Conservation (phyloP, 1,139 yeast genomes). For the Candida neerlandica region DNA sequence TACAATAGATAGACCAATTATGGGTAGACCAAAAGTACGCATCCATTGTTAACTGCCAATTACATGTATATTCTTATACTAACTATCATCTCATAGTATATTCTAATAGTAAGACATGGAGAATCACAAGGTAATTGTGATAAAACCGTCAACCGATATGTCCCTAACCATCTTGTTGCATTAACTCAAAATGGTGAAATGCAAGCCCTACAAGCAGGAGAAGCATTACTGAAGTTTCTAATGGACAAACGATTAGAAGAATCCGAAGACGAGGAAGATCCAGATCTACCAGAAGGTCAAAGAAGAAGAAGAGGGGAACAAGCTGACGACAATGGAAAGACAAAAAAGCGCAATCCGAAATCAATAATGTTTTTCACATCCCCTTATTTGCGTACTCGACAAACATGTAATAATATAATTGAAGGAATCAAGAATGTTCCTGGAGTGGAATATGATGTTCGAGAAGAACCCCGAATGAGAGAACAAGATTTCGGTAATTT, state of each 20-base stretch:
- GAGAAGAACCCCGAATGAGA: conserved; percentile 87
- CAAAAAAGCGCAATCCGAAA: conserved; percentile 23
- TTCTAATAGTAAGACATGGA: conserved; percentile 83
- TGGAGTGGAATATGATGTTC: conserved; percentile 54
- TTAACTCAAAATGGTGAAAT: conserved; percentile 68
- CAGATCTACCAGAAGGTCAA: too few relatives aligned
- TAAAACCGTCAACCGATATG: conserved; percentile 70
- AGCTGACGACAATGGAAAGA: too few relatives aligned
- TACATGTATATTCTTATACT: neutral
- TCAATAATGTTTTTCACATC: conserved; percentile 70
- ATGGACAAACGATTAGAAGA: conserved; percentile 16
- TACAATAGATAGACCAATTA: neutral
- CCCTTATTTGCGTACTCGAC: conserved; percentile 80
- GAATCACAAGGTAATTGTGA: conserved; percentile 89
- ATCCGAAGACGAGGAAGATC: neutral
- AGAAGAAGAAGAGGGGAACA: neutral
- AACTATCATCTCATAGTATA: conserved; percentile 45
- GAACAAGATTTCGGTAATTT: conserved; percentile 96
- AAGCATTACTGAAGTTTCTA: conserved; percentile 55
- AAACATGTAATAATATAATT: conserved; percentile 71
- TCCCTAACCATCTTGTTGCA: conserved; percentile 78
- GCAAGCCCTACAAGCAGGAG: conserved; percentile 74
- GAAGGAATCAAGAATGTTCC: conserved; percentile 57
- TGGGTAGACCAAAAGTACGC: conserved; percentile 8
- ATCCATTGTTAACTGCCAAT: neutral